Conservation (phyloP, 2,329 filamentous ascomycete genomes). For the Trichophyton equinum region DNA sequence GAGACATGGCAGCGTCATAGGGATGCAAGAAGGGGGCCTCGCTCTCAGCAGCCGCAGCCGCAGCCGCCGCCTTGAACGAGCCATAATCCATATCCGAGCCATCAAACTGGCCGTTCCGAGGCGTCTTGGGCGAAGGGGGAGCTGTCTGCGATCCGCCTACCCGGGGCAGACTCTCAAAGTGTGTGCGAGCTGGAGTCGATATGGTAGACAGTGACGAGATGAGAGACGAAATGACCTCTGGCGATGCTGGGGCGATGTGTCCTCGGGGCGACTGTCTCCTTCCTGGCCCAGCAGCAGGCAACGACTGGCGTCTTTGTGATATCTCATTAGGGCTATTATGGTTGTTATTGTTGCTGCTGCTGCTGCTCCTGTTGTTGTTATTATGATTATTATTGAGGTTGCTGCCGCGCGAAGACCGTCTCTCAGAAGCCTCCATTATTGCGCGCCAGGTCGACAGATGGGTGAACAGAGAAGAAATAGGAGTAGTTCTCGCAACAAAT, state of each 20-base stretch:
- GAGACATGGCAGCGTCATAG: slow-evolving; percentile 50
- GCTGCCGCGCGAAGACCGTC: too few species aligned
- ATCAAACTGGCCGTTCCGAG: slow-evolving; percentile 18
- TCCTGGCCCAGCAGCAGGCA: slow-evolving; percentile 19
- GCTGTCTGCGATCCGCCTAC: slow-evolving; percentile 29
- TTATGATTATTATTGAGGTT: too few species aligned
- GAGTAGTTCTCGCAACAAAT: neutral
- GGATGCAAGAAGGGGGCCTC: slow-evolving; percentile 39
- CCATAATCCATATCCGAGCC: slow-evolving; percentile 64
- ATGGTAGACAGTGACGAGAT: slow-evolving; percentile 50
- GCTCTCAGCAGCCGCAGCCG: slow-evolving; percentile 40
- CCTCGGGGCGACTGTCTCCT: slow-evolving; percentile 19
- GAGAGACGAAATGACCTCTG: slow-evolving; percentile 44
- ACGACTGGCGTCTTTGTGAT: slow-evolving; percentile 32
- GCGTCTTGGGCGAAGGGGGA: slow-evolving; percentile 23
- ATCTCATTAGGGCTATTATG: neutral
- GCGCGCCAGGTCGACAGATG: neutral
- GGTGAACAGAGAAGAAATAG: neutral
- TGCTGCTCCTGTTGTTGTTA: neutral
- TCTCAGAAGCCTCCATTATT: too few species aligned
- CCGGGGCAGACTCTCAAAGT: slow-evolving; percentile 50
- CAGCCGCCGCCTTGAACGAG: slow-evolving; percentile 44
- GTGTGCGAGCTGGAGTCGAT: slow-evolving; percentile 51
- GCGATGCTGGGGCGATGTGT: slow-evolving; percentile 33
- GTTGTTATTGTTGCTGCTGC: neutral